Evolutionary conservation across 495 filamentous ascomycete genomes (phyloP).

Genomic region (Margaritispora aquatica): DNA sequence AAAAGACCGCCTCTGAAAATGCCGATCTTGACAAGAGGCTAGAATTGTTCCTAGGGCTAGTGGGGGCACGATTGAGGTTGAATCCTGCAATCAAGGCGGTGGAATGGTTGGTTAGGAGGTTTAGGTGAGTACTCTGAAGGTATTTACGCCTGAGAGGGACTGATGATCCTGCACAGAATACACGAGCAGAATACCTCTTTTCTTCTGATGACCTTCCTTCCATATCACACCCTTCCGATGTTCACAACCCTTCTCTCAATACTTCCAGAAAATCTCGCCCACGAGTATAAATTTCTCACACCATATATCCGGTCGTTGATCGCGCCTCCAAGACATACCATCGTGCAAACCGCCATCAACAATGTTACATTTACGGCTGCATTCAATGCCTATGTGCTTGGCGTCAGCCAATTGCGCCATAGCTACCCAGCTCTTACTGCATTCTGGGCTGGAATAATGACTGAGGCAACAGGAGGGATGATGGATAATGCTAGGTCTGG

Average conservation of each 20-base stretch:
- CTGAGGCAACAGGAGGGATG: slow-evolving; percentile 75
- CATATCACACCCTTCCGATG: slow-evolving; percentile 77
- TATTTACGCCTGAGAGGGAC: background rate
- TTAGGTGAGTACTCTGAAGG: slow-evolving; percentile 62
- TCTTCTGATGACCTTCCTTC: slow-evolving; percentile 82
- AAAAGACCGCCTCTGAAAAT: slow-evolving; percentile 79
- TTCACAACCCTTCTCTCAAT: slow-evolving; percentile 80
- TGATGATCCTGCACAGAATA: slow-evolving; percentile 44
- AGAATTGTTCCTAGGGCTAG: slow-evolving; percentile 73
- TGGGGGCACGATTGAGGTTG: slow-evolving; percentile 67
- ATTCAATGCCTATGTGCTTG: slow-evolving; percentile 69
- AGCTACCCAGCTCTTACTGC: slow-evolving; percentile 70
- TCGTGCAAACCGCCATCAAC: slow-evolving; percentile 73
- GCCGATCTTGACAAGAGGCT: slow-evolving; percentile 68
- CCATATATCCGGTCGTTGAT: slow-evolving; percentile 73
- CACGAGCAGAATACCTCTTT: slow-evolving; percentile 83
- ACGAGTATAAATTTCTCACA: slow-evolving; percentile 74
- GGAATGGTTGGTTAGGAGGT: slow-evolving; percentile 90
- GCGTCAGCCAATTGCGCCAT: slow-evolving; percentile 56
- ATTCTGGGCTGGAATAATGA: slow-evolving; percentile 82
- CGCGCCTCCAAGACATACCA: slow-evolving; percentile 66
- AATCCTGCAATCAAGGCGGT: slow-evolving; percentile 83
- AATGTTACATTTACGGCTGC: slow-evolving; percentile 62
- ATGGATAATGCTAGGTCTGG: slow-evolving; percentile 70
- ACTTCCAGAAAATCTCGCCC: slow-evolving; percentile 62